Evolutionary conservation across 2,329 filamentous ascomycete species (phyloP).

Genomic region (Cercospora sesami): DNA sequence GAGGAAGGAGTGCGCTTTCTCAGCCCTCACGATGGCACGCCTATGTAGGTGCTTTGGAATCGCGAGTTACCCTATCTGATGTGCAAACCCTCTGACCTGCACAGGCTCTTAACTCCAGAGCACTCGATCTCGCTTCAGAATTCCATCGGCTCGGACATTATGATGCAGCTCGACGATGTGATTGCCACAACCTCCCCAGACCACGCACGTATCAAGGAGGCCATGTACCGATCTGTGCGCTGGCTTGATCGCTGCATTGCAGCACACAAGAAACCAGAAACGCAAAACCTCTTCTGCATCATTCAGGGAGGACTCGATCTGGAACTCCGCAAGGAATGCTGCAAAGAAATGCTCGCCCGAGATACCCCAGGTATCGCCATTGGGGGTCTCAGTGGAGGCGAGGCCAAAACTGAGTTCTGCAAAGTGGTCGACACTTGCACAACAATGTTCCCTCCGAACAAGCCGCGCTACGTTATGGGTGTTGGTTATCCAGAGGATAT

Average conservation of each 20-base stretch:
- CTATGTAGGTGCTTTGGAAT: conserved; percentile 61
- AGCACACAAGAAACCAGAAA: conserved; percentile 77
- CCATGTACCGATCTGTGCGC: conserved; percentile 89
- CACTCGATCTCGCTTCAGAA: conserved; percentile 96
- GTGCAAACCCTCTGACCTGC: not conserved
- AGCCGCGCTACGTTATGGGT: conserved; percentile 99
- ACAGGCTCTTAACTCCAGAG: conserved; percentile 79
- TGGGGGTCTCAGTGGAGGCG: conserved; percentile 88
- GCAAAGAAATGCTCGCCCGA: conserved; percentile 79
- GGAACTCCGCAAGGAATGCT: conserved; percentile 80
- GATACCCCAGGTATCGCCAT: conserved; percentile 97
- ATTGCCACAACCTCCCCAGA: conserved; percentile 95
- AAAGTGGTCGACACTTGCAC: conserved; percentile 82
- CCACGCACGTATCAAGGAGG: conserved; percentile 80
- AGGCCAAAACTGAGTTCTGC: conserved; percentile 91
- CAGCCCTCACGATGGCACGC: conserved; percentile 91
- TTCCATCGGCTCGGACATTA: conserved; percentile 96
- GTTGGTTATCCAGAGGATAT: conserved; percentile 96
- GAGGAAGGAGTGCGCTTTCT: conserved; percentile 94
- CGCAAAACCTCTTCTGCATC: conserved; percentile 96
- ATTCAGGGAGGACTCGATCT: conserved; percentile 94
- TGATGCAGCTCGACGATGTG: conserved; percentile 99
- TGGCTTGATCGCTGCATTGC: conserved; percentile 96
- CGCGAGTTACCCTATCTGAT: not conserved
- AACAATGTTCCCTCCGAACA: conserved; percentile 76